phyloP scores from a whole-genome alignment of 1,284 basidiomycete species.

The Sphaerobolus stellatus region DNA sequence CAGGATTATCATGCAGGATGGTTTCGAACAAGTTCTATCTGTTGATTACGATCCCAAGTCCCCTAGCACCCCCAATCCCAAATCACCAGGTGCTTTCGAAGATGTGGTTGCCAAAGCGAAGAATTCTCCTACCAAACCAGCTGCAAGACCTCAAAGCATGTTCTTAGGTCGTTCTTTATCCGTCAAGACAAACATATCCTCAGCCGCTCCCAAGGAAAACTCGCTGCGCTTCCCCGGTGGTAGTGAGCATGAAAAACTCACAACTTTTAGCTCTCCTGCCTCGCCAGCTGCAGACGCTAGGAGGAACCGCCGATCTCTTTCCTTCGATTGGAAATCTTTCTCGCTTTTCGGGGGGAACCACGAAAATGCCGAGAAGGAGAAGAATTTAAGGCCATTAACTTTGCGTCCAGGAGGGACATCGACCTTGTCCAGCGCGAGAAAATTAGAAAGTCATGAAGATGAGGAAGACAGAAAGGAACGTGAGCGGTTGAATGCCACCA shows the following conservation, averaged over 20 bases:
- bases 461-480: slow-evolving; percentile 85
- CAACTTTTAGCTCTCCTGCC: slow-evolving; percentile 36
- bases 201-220: slow-evolving; percentile 1
- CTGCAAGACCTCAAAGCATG: slow-evolving; percentile 59
- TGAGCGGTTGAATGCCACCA: slow-evolving; percentile 80
- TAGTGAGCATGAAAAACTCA: slow-evolving; percentile 34
- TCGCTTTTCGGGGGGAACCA: slow-evolving; percentile 62
- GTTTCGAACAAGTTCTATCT: slow-evolving; percentile 90
- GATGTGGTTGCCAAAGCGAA: slow-evolving; percentile 12
- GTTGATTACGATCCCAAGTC: slow-evolving; percentile 75
- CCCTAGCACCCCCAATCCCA: slow-evolving; percentile 31
- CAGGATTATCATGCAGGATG: slow-evolving; percentile 90
- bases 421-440: slow-evolving; percentile 61
- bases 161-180: slow-evolving; percentile 49
- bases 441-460: slow-evolving; percentile 79
- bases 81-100: slow-evolving; percentile 30
- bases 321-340: slow-evolving; percentile 78
- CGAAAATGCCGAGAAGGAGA: slow-evolving; percentile 28
- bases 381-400: slow-evolving; percentile 66
- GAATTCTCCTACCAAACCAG: slow-evolving; percentile 30
- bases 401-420: slow-evolving; percentile 57
- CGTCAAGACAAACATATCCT: background rate
- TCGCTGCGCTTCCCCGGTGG: slow-evolving; percentile 13
- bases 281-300: slow-evolving; percentile 33
- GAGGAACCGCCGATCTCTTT: slow-evolving; percentile 61